Conservation (phyloP, 2,329 filamentous ascomycete species). For the Didymella glomerata region DNA sequence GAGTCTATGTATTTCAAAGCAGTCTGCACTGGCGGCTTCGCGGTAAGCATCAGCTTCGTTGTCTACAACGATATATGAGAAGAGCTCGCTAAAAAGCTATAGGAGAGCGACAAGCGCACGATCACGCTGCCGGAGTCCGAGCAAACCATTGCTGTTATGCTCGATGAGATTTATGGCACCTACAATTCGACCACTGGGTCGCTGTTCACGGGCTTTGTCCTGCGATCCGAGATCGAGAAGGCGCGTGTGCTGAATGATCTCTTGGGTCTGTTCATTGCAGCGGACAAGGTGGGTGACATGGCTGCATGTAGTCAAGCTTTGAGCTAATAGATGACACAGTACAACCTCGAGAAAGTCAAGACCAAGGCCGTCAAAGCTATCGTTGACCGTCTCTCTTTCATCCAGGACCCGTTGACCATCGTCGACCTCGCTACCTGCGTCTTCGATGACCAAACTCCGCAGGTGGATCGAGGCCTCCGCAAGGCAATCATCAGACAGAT, state of each 20-base stretch:
- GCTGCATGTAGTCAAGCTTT: neutral
- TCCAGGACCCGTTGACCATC: conserved; percentile 24
- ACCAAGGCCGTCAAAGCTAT: conserved; percentile 25
- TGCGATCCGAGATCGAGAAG: conserved; percentile 26
- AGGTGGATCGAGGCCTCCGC: conserved; percentile 30
- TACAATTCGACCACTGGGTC: conserved; percentile 30
- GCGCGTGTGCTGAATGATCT: conserved; percentile 24
- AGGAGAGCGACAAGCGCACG: conserved; percentile 24
- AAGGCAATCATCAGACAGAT: conserved; percentile 24
- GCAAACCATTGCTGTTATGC: conserved; percentile 21
- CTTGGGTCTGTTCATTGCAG: conserved; percentile 30
- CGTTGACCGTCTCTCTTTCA: conserved; percentile 32
- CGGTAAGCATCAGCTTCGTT: conserved; percentile 13
- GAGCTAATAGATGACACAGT: conserved; percentile 24
- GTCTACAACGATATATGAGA: neutral
- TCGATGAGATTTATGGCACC: conserved; percentile 32
- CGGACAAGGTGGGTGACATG: conserved; percentile 31
- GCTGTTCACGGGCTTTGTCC: conserved; percentile 32
- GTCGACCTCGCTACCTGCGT: conserved; percentile 27
- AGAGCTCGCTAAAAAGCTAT: conserved; percentile 3
- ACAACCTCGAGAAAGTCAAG: conserved; percentile 31
- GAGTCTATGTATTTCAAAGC: conserved; percentile 32
- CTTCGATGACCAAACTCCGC: conserved; percentile 19
- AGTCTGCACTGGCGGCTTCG: conserved; percentile 28
- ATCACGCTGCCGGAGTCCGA: conserved; percentile 30